Percentiles rank a stretch among this genome's conserved stretches.
These are phyloP conservation scores for Fusarium sp. DNA, from an alignment of 2,329 filamentous ascomycete species.

Conservation along the genomic window DNA sequence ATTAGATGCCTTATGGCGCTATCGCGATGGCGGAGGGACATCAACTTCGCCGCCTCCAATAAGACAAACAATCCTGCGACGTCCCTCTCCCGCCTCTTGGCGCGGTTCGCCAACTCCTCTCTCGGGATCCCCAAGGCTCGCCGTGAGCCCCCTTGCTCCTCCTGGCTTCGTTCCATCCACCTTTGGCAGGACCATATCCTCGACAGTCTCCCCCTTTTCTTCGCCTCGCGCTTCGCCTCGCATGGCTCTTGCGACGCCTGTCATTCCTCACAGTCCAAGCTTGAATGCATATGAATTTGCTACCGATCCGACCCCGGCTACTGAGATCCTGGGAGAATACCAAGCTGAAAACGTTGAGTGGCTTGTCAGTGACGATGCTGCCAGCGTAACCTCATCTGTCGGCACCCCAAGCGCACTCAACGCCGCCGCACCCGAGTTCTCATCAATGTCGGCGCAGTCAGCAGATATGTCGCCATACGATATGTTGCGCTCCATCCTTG, in stretches of 20 bases:
- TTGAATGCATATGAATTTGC: conserved; percentile 96
- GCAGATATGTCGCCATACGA: conserved; percentile 98
- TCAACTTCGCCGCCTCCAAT: conserved; percentile 85
- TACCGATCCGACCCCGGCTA: conserved; percentile 83
- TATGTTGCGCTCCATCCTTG: conserved; percentile 94
- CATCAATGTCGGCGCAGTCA: conserved; percentile 72
- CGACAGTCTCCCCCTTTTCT: conserved; percentile 89
- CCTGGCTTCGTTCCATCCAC: conserved; percentile 86
- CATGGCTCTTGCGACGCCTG: conserved; percentile 89
- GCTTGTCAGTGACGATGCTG: conserved; percentile 91
- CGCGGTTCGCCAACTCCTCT: conserved; percentile 86
- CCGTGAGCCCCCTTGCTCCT: conserved; percentile 85
- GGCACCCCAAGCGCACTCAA: conserved; percentile 80
- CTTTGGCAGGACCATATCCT: conserved; percentile 82
- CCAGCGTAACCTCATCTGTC: conserved; percentile 82
- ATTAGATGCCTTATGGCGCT: conserved; percentile 91
- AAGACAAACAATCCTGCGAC: conserved; percentile 89
- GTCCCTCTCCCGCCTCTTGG: conserved; percentile 95
- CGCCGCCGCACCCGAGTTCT: conserved; percentile 85
- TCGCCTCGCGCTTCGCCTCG: conserved; percentile 94
- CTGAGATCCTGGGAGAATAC: conserved; percentile 91
- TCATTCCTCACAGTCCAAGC: conserved; percentile 93
- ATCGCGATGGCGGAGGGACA: conserved; percentile 76
- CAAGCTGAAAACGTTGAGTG: conserved; percentile 97
- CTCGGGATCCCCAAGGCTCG: conserved; percentile 85